Base-by-base conservation (phyloP, 2,329 filamentous ascomycete genomes). In the Talaromyces sp. region DNA sequence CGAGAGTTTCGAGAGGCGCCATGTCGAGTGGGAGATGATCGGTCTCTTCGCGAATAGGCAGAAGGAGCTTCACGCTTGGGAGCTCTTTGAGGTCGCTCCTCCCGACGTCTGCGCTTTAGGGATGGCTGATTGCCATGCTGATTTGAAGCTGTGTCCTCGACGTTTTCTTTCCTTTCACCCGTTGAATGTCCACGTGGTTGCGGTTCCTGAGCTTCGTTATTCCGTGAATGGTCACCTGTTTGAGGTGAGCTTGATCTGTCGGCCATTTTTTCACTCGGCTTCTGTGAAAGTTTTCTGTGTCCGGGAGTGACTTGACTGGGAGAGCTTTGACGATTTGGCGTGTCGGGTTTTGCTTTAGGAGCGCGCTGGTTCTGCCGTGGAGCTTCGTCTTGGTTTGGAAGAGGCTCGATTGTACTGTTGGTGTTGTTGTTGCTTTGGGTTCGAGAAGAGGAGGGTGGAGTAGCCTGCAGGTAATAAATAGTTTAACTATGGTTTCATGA, bases 21-120 rank as follows among this genome's bases (percentile, higher is more conserved):
- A 59, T 60, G 48, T 31, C 61, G 62, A 67, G 62, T 61, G 41
- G 62, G 61, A 57, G 67, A 65, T 17, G 67, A 70, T 14, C 69
- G 69, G 51, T 77, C 74, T 26, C 75, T 74, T 41, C 75, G 73
- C 3, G 75, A 73, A 63, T 75, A 78, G 1, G 70, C 72, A 9
- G 75, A 75, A 1, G 74, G 74, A 29, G 73, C 70, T 50, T 71
- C 68, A 61, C 75, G 74, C 61, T 74, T 77, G 24, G 70, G 68
- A 8, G 68, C 54, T 11, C 70, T 68, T 7, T 69, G 72, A 14
- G 64, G 46, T 43, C 59, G 38, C 52, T 61, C 59, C 54, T 61
- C 59, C 31, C 59, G 59, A 53, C 59, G 59, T 26, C 59, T 50
- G 43, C 59, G 59, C 56, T 61, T 61, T 46, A 52, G 50, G 17